Evolutionary conservation across 768 basidiomycete genomes (phyloP).

Genomic region (Astraeus odoratus): DNA sequence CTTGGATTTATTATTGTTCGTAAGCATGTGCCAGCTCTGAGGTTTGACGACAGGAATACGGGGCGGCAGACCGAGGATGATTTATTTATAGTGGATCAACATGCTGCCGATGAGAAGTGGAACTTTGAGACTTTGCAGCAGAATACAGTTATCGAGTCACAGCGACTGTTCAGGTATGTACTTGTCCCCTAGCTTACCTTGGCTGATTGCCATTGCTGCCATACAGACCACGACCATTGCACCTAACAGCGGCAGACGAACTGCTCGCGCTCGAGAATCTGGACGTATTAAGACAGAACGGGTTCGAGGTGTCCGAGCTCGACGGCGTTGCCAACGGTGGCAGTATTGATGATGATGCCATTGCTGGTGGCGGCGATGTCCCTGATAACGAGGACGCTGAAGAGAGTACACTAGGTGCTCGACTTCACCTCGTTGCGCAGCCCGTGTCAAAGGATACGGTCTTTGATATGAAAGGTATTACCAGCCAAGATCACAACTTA

Average conservation of each 20-base stretch:
- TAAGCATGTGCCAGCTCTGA: constrained; percentile 31
- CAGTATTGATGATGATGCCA: constrained; percentile 6
- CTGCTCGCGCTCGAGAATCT: constrained; percentile 82
- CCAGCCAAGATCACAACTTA: too few relatives aligned
- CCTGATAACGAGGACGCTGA: constrained; percentile 26
- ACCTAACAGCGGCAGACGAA: constrained; percentile 87
- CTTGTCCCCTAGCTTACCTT: neutral
- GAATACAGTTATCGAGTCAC: constrained; percentile 85
- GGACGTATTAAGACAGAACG: constrained; percentile 77
- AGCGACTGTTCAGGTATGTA: constrained; percentile 72
- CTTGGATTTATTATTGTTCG: constrained; percentile 88
- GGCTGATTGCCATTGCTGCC: constrained; percentile 5
- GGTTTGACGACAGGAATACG: neutral
- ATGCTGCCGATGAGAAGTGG: constrained; percentile 97
- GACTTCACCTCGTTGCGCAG: constrained; percentile 68
- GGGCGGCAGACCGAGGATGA: constrained; percentile 53
- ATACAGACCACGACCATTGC: constrained; percentile 64
- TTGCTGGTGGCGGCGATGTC: neutral
- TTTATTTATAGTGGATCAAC: constrained; percentile 94
- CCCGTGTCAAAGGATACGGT: constrained; percentile 88
- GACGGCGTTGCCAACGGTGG: too few relatives aligned
- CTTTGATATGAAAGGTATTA: constrained; percentile 80
- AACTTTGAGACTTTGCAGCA: constrained; percentile 93
- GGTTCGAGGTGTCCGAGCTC: constrained; percentile 76
- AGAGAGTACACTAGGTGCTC: constrained; percentile 9